Conservation (phyloP, 2,329 filamentous ascomycete genomes). For the Verruconis gallopava region DNA sequence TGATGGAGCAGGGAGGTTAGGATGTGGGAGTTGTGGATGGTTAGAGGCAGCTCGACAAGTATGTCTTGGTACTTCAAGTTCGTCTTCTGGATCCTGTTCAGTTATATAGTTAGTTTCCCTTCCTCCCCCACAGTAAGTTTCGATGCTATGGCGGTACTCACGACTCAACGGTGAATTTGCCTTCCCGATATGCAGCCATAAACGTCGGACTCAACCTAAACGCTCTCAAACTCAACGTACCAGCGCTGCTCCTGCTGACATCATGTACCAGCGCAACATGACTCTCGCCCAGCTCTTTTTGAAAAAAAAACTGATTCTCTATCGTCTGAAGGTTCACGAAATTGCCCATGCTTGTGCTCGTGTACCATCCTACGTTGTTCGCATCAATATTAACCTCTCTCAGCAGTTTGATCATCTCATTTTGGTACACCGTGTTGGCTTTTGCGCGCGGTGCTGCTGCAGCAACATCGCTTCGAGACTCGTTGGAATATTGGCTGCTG, state of each 20-base stretch:
- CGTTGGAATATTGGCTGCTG: slow-evolving; percentile 52
- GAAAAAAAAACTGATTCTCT: slow-evolving; percentile 96
- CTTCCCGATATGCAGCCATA: slow-evolving; percentile 87
- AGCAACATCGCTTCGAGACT: slow-evolving; percentile 57
- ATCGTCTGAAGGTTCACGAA: slow-evolving; percentile 91
- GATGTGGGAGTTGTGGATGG: slow-evolving; percentile 93
- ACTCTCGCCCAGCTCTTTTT: slow-evolving; percentile 64
- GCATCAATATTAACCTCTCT: slow-evolving; percentile 97
- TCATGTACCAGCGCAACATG: slow-evolving; percentile 88
- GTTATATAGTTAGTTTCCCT: not conserved
- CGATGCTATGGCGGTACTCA: slow-evolving; percentile 34
- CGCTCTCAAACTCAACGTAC: slow-evolving; percentile 75
- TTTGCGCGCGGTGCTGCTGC: slow-evolving; percentile 86
- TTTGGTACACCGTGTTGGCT: slow-evolving; percentile 76
- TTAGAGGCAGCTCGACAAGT: slow-evolving; percentile 76
- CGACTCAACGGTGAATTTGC: slow-evolving; percentile 94
- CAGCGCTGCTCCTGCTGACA: slow-evolving; percentile 87
- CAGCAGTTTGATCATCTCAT: slow-evolving; percentile 92
- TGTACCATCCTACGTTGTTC: slow-evolving; percentile 98
- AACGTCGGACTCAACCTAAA: slow-evolving; percentile 83
- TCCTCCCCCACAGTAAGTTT: not conserved
- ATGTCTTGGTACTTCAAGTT: slow-evolving; percentile 91
- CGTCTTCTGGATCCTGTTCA: slow-evolving; percentile 72
- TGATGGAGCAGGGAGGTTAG: slow-evolving; percentile 93
- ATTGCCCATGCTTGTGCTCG: slow-evolving; percentile 96